Evolutionary conservation across 1,139 yeast species (phyloP), one percentile per base, ranked within the genome.

Genomic region (Diutina ranongensis): DNA sequence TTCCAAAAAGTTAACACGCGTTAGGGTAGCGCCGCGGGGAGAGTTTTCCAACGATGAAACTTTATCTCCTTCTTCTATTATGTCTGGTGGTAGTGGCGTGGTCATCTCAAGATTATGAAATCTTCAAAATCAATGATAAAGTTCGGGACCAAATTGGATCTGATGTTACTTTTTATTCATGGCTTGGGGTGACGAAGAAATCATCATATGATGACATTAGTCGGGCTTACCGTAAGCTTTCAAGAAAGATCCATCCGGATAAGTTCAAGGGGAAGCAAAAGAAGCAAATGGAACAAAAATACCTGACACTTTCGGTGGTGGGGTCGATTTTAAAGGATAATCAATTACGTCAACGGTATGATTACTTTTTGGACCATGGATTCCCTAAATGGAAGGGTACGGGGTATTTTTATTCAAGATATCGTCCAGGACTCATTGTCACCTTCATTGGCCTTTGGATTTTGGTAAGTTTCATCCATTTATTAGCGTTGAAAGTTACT

Each of bases 191-290:
- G 32, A 55, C 64, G 21, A 59, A 65, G 1, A 71, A 72, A 49
- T 71, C 95, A 5, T 63, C 76, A 1, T 57, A 66, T 44, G 78
- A 74, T 45, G 84, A 85, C 51, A 83, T 94, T 50, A 72, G 73
- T 48, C 80, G 78, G 56, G 92, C 95, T 19, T 78, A 86, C 65
- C 77, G 87, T 57, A 78, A 77, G 53, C 60, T 82, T 41, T 80
- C 95, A 3, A 72, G 84, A 46, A 71, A 69, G 48, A 68, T 84
- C 53, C 97, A 89, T 58, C 97, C 97, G 0, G 97, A 92, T 60
- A 88, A 86, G 60, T 63, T 72, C 47, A 57, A 66, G 41, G 71
- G 71, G 45, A 62, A 63, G 32, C 72, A 47, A 64, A 77, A 60
- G 54, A 68, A 65, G 52, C 50, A 54, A 31, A 78, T 76, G 2